These are phyloP conservation scores for Fusarium solani-melongenae DNA, from an alignment of 2,329 filamentous ascomycete genomes.

Conservation along the genomic window DNA sequence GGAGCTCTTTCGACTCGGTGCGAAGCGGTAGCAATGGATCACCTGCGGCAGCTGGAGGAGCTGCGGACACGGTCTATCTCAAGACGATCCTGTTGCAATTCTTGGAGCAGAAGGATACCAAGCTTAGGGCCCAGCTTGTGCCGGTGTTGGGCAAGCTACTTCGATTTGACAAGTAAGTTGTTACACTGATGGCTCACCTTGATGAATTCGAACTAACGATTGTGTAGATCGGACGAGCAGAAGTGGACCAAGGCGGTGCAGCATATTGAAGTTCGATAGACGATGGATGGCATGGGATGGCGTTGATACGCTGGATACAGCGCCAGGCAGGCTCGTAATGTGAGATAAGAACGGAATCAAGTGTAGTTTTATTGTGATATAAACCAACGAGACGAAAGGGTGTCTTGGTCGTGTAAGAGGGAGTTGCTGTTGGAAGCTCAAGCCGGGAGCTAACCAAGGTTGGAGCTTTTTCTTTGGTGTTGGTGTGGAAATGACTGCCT, in stretches of 20 bases:
- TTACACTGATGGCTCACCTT: background rate
- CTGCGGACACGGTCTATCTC: conserved; percentile 71
- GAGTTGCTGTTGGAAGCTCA: conserved; percentile 7
- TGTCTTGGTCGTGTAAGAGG: background rate
- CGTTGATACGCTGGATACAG: conserved; percentile 29
- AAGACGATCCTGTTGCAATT: conserved; percentile 87
- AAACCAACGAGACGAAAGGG: background rate
- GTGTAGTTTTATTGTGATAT: conserved; percentile 35
- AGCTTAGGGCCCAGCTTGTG: conserved; percentile 78
- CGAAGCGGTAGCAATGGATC: conserved; percentile 50
- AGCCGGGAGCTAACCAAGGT: background rate
- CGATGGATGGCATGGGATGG: conserved; percentile 13
- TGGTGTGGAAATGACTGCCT: background rate
- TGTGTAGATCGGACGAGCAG: conserved; percentile 75
- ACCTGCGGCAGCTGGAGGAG: conserved; percentile 34
- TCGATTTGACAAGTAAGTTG: conserved; percentile 78
- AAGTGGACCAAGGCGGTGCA: conserved; percentile 85
- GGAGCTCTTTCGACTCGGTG: conserved; percentile 54
- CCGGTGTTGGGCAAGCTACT: conserved; percentile 81
- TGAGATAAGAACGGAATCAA: conserved; percentile 1
- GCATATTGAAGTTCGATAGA: conserved; percentile 55
- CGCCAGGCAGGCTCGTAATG: conserved; percentile 2
- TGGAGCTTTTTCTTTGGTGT: background rate
- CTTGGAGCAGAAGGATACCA: conserved; percentile 82
- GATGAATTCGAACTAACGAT: background rate